Percentiles rank a stretch among this genome's conserved stretches.
phyloP scores from a whole-genome alignment of 2,329 filamentous ascomycete genomes.

The Endocalyx cinctus region DNA sequence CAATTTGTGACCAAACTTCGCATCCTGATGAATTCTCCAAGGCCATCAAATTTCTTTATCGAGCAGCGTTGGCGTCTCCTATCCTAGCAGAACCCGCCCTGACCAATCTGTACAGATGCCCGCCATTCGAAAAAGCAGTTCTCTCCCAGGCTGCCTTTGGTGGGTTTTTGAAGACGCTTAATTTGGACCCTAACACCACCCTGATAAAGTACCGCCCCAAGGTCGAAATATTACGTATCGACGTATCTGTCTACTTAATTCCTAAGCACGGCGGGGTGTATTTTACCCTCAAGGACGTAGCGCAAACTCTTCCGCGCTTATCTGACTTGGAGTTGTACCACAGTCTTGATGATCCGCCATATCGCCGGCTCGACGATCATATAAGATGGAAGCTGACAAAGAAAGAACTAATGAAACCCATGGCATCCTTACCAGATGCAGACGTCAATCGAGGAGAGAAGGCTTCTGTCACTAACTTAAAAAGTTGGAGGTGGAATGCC shows the following conservation, averaged over 20 bases:
- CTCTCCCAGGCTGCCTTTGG: constrained; percentile 35
- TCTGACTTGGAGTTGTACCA: constrained; percentile 69
- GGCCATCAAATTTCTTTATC: constrained; percentile 47
- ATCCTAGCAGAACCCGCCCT: constrained; percentile 69
- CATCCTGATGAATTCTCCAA: constrained; percentile 38
- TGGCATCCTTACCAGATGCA: constrained; percentile 45
- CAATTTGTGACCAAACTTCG: constrained; percentile 41
- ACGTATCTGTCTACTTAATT: constrained; percentile 45
- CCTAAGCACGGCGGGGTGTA: constrained; percentile 16
- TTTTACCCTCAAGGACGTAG: constrained; percentile 52
- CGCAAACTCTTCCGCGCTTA: constrained; percentile 62
- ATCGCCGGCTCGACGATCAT: constrained; percentile 50
- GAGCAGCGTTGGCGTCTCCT: constrained; percentile 58
- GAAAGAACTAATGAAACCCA: constrained; percentile 56
- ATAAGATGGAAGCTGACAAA: constrained; percentile 64
- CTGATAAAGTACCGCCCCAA: constrained; percentile 65
- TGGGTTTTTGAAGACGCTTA: constrained; percentile 45
- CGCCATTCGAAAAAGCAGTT: constrained; percentile 50
- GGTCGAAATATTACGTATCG: constrained; percentile 64
- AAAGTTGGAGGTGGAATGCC: constrained; percentile 59
- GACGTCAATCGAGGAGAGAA: constrained; percentile 36
- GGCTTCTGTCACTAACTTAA: constrained; percentile 32
- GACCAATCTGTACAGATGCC: constrained; percentile 65
- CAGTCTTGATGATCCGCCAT: constrained; percentile 62
- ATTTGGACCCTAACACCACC: constrained; percentile 38